These are phyloP conservation scores for Penicillium sp. DNA, from an alignment of 2,329 filamentous ascomycete genomes.

Conservation along the genomic window DNA sequence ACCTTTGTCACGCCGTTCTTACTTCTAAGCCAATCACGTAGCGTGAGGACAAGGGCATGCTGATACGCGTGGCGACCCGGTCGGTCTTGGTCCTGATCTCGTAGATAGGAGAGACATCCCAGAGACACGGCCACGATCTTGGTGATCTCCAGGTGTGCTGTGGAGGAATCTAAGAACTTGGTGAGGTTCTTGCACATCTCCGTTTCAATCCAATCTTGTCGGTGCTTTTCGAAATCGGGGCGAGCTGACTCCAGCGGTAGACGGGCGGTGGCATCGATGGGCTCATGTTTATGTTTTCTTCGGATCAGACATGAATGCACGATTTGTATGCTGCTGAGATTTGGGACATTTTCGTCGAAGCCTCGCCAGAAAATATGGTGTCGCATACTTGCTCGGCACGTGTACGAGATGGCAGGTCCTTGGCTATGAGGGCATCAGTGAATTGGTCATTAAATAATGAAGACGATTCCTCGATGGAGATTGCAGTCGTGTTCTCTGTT, in stretches of 20 bases:
- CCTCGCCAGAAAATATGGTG: conserved; percentile 4
- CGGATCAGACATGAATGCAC: background rate
- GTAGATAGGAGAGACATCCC: conserved; percentile 14
- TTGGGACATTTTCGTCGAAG: background rate
- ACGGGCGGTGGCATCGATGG: background rate
- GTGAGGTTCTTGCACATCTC: conserved; percentile 16
- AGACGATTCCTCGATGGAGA: background rate
- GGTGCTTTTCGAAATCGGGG: background rate
- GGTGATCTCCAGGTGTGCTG: conserved; percentile 9
- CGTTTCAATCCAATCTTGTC: conserved; percentile 20
- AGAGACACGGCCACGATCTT: conserved; percentile 29
- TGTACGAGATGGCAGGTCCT: conserved; percentile 5
- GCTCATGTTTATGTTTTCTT: background rate
- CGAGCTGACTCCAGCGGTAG: background rate
- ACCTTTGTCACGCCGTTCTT: background rate
- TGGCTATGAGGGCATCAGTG: background rate
- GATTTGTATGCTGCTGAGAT: conserved; percentile 1
- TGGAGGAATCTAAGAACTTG: conserved; percentile 8
- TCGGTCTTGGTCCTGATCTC: background rate
- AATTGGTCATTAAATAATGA: background rate
- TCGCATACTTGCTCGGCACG: conserved; percentile 7
- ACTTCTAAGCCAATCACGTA: conserved; percentile 11
- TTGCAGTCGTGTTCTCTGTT: background rate
- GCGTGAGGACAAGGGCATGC: conserved; percentile 12
- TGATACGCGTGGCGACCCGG: conserved; percentile 10